A percentile compares a stretch with the other conserved stretches of the same genome.
These are phyloP conservation scores for Hypoxylon trugodes DNA, from an alignment of 495 filamentous ascomycete genomes.

Conservation along the genomic window DNA sequence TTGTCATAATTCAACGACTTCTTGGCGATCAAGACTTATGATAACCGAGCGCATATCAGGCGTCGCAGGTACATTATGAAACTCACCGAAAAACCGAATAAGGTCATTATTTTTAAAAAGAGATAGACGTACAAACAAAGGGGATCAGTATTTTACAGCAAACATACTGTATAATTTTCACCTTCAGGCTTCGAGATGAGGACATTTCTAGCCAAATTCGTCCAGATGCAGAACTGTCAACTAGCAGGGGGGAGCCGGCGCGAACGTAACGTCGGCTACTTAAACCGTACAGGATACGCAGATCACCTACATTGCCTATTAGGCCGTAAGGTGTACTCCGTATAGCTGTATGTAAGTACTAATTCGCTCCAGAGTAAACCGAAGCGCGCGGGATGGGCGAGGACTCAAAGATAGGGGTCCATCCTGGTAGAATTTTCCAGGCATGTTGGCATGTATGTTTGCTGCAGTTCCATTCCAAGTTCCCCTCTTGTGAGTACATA, in stretches of 20 bases:
- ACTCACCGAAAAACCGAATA: constrained; percentile 28
- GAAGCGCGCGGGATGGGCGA: constrained; percentile 18
- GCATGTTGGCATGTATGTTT: constrained; percentile 9
- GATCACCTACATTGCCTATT: constrained; percentile 34
- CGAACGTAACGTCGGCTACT: constrained; percentile 30
- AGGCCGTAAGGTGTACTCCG: constrained; percentile 8
- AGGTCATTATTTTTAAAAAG: no score
- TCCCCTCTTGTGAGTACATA: constrained; percentile 13
- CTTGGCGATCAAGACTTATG: constrained; percentile 38
- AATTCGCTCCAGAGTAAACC: constrained; percentile 9
- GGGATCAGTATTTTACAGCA: constrained; percentile 1
- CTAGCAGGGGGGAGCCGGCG: constrained; percentile 18
- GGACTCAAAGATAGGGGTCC: constrained; percentile 29
- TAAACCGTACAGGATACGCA: constrained; percentile 24
- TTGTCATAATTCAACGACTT: constrained; percentile 35
- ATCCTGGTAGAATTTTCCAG: constrained; percentile 12
- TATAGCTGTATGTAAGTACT: not conserved
- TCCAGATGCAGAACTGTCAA: constrained; percentile 7
- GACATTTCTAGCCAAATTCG: constrained; percentile 5
- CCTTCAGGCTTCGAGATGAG: constrained; percentile 10
- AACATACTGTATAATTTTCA: constrained; percentile 15
- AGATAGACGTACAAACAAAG: constrained; percentile 6
- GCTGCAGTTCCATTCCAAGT: constrained; percentile 23
- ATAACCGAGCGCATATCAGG: constrained; percentile 12
- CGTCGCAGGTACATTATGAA: constrained; percentile 21